These are phyloP conservation scores for Phytophthora tentaculata DNA, from an alignment of 352 stramenopile genomes.

Conservation along the genomic window DNA sequence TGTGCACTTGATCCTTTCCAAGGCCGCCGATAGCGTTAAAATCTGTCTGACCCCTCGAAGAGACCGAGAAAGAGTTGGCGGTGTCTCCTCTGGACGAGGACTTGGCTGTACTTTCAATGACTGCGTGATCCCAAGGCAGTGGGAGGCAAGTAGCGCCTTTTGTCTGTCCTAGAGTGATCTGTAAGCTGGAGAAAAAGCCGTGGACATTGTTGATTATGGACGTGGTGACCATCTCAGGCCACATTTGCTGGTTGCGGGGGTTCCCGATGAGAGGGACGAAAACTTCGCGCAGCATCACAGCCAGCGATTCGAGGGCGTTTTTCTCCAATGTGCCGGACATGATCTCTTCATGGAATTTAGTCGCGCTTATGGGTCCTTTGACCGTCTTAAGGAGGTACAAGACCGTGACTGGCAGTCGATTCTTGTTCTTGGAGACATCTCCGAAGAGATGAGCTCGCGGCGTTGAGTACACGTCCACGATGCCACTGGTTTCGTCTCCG, in stretches of 20 bases:
- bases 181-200: slow-evolving; percentile 82
- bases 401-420: slow-evolving; percentile 50
- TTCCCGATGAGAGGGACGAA: slow-evolving; percentile 81
- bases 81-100: slow-evolving; percentile 12
- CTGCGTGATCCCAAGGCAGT: slow-evolving; percentile 79
- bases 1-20: slow-evolving; percentile 85
- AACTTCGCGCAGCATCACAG: slow-evolving; percentile 76
- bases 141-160: slow-evolving; percentile 84
- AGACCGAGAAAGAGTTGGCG: slow-evolving; percentile 5
- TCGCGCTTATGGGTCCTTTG: slow-evolving; percentile 64
- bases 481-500: slow-evolving; percentile 55
- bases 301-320: slow-evolving; percentile 77
- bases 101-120: slow-evolving; percentile 56
- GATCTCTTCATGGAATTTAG: slow-evolving; percentile 76
- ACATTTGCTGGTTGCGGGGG: slow-evolving; percentile 77
- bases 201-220: slow-evolving; percentile 82
- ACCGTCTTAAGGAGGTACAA: slow-evolving; percentile 81
- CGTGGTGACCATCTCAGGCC: slow-evolving; percentile 83
- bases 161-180: slow-evolving; percentile 90
- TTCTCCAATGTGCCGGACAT: slow-evolving; percentile 75
- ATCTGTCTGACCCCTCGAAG: slow-evolving; percentile 5
- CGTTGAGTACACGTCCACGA: slow-evolving; percentile 67
- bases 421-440: slow-evolving; percentile 21
- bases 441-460: slow-evolving; percentile 59
- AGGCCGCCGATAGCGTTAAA: slow-evolving; percentile 27